Conservation (phyloP, 2,329 filamentous ascomycete species). For the Diaporthe batatas region DNA sequence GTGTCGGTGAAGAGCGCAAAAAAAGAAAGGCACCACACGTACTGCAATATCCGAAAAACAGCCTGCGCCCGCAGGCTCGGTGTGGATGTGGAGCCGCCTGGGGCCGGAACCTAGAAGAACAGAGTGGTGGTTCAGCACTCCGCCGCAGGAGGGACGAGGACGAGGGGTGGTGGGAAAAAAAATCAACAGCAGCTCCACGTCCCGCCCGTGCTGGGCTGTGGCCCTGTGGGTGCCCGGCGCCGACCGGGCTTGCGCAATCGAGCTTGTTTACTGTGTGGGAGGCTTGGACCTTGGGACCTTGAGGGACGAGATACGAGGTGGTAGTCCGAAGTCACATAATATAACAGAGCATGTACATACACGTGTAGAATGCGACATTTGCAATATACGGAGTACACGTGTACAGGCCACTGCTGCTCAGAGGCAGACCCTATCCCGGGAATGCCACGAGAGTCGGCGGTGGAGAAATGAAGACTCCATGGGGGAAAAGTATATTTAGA, state of each 20-base stretch:
- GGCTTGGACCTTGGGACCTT: neutral
- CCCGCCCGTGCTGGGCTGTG: neutral
- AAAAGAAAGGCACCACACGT: slow-evolving; percentile 25
- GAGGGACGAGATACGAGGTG: slow-evolving; percentile 23
- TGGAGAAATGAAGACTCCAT: slow-evolving; percentile 1
- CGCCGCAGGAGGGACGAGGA: too few relatives aligned
- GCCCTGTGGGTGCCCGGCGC: slow-evolving; percentile 10
- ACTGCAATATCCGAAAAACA: slow-evolving; percentile 28
- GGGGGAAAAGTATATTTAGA: slow-evolving; percentile 16
- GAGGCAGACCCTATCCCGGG: neutral
- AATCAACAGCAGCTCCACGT: slow-evolving; percentile 14
- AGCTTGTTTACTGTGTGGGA: neutral
- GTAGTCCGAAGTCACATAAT: neutral
- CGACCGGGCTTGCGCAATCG: slow-evolving; percentile 27
- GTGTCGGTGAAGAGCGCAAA: slow-evolving; percentile 15
- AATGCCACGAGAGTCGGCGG: slow-evolving; percentile 2
- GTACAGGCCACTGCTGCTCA: too few relatives aligned
- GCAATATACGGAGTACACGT: neutral
- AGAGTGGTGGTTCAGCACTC: neutral
- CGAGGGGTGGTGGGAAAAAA: neutral
- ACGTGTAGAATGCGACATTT: slow-evolving; percentile 12
- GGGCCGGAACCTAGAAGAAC: slow-evolving; percentile 18
- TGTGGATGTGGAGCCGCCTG: slow-evolving; percentile 10
- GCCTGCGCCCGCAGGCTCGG: slow-evolving; percentile 19
- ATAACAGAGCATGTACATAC: neutral